These are phyloP conservation scores for Euphorbia peplus DNA, from an alignment of 345 rosid genomes.

Conservation along the genomic window DNA sequence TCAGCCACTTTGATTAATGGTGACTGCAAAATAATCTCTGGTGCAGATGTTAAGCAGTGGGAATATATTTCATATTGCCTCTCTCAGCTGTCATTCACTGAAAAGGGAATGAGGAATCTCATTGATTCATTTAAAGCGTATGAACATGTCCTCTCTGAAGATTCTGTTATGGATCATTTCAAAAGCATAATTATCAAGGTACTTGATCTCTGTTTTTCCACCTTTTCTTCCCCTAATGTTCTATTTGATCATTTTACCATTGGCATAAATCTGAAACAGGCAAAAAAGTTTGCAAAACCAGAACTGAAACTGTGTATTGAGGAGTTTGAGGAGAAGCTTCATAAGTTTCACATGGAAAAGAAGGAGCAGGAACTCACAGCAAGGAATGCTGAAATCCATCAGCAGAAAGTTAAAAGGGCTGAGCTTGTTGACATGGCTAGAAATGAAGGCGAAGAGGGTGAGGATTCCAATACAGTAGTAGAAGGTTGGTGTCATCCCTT, in stretches of 20 bases:
- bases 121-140: slow-evolving; percentile 80
- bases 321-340: slow-evolving; percentile 94
- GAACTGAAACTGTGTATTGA: slow-evolving; percentile 84
- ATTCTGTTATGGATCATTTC: slow-evolving; percentile 78
- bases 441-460: slow-evolving; percentile 43
- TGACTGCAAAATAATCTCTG: slow-evolving; percentile 13
- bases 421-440: slow-evolving; percentile 35
- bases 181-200: slow-evolving; percentile 90
- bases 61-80: slow-evolving; percentile 91
- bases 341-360: slow-evolving; percentile 79
- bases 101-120: slow-evolving; percentile 89
- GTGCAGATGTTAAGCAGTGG: slow-evolving; percentile 86
- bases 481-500: slow-evolving; percentile 49
- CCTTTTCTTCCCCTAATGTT: slow-evolving; percentile 3
- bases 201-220: slow-evolving; percentile 6
- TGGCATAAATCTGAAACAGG: slow-evolving; percentile 42
- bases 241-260: slow-evolving; percentile 3
- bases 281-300: slow-evolving; percentile 93
- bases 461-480: slow-evolving; percentile 43
- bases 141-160: slow-evolving; percentile 78
- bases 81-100: slow-evolving; percentile 86
- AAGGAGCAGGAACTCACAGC: slow-evolving; percentile 94
- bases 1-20: background rate
- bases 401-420: slow-evolving; percentile 49
- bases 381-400: slow-evolving; percentile 79